Base-by-base conservation (phyloP, 805 yeast genomes). In the Candida ulmi region DNA sequence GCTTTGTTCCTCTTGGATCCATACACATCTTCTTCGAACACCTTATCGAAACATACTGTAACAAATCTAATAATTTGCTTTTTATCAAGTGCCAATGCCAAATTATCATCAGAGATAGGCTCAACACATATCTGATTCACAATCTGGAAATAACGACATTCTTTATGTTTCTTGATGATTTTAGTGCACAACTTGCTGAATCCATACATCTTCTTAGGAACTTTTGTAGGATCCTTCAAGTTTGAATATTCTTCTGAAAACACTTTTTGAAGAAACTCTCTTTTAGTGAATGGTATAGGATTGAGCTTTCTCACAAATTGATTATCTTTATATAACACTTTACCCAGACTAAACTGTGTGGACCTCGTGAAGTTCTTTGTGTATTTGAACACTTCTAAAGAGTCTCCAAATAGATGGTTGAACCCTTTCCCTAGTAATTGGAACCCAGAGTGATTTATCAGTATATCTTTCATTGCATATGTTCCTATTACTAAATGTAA, bases 1-100 rank as follows among this genome's bases (percentile, higher is more conserved):
- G 67, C 41, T 51, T 73, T 72, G 51, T 85, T 85, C 12, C 51
- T 44, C 3, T 45, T 49, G 3, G 74, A 55, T 0, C 95, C 95
- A 61, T 78, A 74, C 1, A 71, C 41, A 7, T 65, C 68, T 1
- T 48, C 17, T 0, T 88, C 85, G 17, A 83, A 60, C 0, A 81
- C 46, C 37, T 66, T 69, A 11, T 70, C 72, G 5, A 76, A 39
- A 0, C 79, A 38, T 0, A 63, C 51, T 2, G 71, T 45, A 2
- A 74, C 50, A 46, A 78, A 76, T 32, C 54, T 60, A 0, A 70
- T 46, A 0, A 83, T 77, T 0, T 44, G 31, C 11, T 46, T 43
- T 8, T 59, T 50, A 0, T 61, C 46, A 0, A 71, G 57, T 2
- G 66, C 57, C 17, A 57, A 38, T 0, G 60, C 62, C 8, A 68